Evolutionary conservation across 2,329 filamentous ascomycete genomes (phyloP), one percentile per base, ranked within the genome.

Genomic region (Mycosphaerella sp.): DNA sequence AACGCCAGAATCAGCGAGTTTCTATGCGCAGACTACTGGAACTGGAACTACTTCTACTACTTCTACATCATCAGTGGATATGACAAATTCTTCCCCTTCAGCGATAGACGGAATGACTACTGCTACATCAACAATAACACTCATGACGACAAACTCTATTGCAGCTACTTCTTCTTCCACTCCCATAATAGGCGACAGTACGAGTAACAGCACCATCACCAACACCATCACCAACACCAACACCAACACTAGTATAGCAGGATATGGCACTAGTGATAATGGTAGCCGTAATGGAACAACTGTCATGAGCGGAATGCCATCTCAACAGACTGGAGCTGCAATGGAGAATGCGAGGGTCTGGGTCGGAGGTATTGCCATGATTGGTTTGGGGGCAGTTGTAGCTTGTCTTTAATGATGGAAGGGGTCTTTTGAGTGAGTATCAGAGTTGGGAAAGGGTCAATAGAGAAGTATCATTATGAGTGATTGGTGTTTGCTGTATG

Each of bases 291-390:
- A 34, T 9, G 16, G 21, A 18, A 46, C 44, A n/a, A 14, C 37
- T 41, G 6, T 17, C 37, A 41, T 12, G 17, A 28, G 3, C 16
- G 17, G 13, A 25, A 18, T 12, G 4, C 9, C 40, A 41, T 6
- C 17, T 18, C 36, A 48, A 36, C 28, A 28, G 10, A 47, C 35
- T 12, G 44, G 44, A 30, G 30, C 25, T 8, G 42, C 49, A 7
- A 44, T 41, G 27, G 71, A 75, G 54, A 67, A 76, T 18, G 50
- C 66, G 0, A 62, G 73, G 32, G 57, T 78, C 21, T 77, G 74
- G 73, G 62, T 77, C 17, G 73, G 71, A 14, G 67, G 73, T 17
- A 51, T 67, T 8, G 68, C 66, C 0, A 36, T 74, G 66, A 45
- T 60, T 56, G 34, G 10, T 73, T 3, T 70, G 6, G 55, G 50